phyloP scores from a whole-genome alignment of 2,329 filamentous ascomycete species.

The Penicillium fuscoglaucum region DNA sequence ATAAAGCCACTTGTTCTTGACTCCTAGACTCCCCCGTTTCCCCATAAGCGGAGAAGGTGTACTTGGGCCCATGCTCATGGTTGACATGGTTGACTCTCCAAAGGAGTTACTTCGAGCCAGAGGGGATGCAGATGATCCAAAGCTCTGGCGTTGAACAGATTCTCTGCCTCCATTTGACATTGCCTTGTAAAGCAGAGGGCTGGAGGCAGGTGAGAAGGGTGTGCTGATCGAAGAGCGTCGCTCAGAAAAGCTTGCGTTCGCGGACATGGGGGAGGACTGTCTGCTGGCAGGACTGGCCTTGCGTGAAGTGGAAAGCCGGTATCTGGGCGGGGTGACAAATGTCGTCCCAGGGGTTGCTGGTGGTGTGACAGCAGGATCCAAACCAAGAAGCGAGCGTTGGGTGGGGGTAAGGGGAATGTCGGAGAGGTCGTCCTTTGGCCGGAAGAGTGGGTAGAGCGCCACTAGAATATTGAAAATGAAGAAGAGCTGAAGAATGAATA shows the following conservation, averaged over 20 bases:
- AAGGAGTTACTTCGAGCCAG: constrained; percentile 39
- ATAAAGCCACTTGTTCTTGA: constrained; percentile 96
- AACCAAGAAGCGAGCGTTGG: constrained; percentile 80
- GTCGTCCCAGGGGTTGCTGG: constrained; percentile 66
- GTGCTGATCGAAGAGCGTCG: constrained; percentile 45
- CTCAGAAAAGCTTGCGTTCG: constrained; percentile 37
- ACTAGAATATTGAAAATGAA: constrained; percentile 69
- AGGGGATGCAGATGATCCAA: constrained; percentile 53
- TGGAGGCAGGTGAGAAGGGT: constrained; percentile 55
- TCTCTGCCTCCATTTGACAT: constrained; percentile 45
- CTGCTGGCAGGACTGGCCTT: constrained; percentile 43
- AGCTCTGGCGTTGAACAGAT: constrained; percentile 51
- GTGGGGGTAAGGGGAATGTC: constrained; percentile 91
- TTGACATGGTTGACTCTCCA: constrained; percentile 50
- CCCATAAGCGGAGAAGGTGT: constrained; percentile 67
- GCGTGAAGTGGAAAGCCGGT: constrained; percentile 68
- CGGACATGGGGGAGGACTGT: constrained; percentile 40
- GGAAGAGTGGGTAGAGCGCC: constrained; percentile 71
- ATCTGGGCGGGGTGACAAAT: constrained; percentile 84
- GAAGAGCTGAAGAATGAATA: constrained; percentile 61
- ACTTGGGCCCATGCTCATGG: constrained; percentile 44
- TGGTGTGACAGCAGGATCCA: constrained; percentile 66
- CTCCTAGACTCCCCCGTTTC: constrained; percentile 70
- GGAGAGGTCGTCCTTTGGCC: constrained; percentile 71
- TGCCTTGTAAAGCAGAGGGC: constrained; percentile 68